Evolutionary conservation across 192 early-diverging fungal genomes (phyloP).

Genomic region (Rhizophagus sp.): DNA sequence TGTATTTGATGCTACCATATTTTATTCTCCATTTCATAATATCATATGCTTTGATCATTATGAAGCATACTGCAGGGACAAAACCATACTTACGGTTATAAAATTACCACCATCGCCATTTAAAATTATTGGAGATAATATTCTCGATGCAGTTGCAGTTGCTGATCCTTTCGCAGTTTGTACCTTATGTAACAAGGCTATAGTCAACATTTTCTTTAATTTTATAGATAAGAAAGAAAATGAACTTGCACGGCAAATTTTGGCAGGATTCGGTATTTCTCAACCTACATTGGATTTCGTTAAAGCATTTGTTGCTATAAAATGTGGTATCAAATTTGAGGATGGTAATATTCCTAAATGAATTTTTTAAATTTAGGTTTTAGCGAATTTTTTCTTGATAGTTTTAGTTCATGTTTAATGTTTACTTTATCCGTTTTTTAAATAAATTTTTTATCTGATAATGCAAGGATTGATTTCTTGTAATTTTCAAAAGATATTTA

Average conservation of each 20-base stretch:
- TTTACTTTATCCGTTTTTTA: too few relatives aligned
- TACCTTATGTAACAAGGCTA: not conserved
- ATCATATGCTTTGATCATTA: not conserved
- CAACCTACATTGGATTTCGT: too few relatives aligned
- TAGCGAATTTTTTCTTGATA: too few relatives aligned
- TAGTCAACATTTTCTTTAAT: not conserved
- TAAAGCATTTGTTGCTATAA: too few relatives aligned
- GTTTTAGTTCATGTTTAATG: too few relatives aligned
- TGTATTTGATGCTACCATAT: not conserved
- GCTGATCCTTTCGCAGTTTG: not conserved
- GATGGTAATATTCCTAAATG: not conserved
- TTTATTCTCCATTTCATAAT: not conserved
- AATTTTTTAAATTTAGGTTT: too few relatives aligned
- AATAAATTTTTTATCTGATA: too few relatives aligned
- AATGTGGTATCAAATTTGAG: not conserved
- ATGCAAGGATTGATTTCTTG: too few relatives aligned
- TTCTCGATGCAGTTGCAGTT: not conserved
- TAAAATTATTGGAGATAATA: not conserved
- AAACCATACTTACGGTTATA: not conserved
- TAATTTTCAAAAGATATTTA: too few relatives aligned
- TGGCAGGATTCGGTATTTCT: not conserved
- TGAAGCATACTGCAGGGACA: not conserved
- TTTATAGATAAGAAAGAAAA: not conserved
- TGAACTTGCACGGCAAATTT: not conserved
- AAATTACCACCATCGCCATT: not conserved